Evolutionary conservation across 768 basidiomycete genomes (phyloP).

Genomic region (Pleurotus cornucopiae): DNA sequence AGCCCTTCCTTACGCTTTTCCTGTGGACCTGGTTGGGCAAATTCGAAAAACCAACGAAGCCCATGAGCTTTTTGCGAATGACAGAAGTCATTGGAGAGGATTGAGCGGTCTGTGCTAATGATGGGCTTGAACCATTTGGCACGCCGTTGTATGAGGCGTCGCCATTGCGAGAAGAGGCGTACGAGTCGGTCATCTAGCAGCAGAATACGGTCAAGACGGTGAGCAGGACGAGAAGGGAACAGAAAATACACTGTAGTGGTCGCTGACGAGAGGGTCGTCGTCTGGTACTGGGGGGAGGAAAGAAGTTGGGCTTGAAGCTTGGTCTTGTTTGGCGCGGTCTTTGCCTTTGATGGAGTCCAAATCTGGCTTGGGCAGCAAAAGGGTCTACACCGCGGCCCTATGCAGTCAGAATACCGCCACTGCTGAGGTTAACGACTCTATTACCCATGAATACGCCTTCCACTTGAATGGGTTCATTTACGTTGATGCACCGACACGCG

Average conservation of each 20-base stretch:
- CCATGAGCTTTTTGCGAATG: conserved; percentile 90
- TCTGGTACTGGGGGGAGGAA: conserved; percentile 49
- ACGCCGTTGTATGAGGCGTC: conserved; percentile 54
- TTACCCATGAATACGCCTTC: conserved; percentile 24
- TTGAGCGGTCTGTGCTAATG: conserved; percentile 37
- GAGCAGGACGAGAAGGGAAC: conserved; percentile 21
- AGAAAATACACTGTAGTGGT: conserved; percentile 36
- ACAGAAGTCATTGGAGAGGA: conserved; percentile 38
- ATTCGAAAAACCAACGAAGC: conserved; percentile 96
- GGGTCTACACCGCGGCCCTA: conserved; percentile 21
- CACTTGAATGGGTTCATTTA: conserved; percentile 17
- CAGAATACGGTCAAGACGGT: conserved; percentile 22
- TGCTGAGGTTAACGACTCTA: conserved; percentile 8
- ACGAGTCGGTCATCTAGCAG: conserved; percentile 71
- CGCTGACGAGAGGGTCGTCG: conserved; percentile 19
- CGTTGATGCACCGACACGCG: conserved; percentile 8
- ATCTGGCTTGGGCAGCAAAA: conserved; percentile 50
- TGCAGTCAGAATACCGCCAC: neutral
- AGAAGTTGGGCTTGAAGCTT: conserved; percentile 45
- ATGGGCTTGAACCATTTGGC: conserved; percentile 62
- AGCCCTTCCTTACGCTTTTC: conserved; percentile 96
- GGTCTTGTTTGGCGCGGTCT: conserved; percentile 36
- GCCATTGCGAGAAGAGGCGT: conserved; percentile 63
- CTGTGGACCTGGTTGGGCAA: conserved; percentile 99
- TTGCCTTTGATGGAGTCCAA: conserved; percentile 30